A percentile compares a stretch with the other conserved stretches of the same genome.
These are phyloP conservation scores for Vanrija sp. DNA, from an alignment of 1,284 basidiomycete genomes.

Conservation along the genomic window DNA sequence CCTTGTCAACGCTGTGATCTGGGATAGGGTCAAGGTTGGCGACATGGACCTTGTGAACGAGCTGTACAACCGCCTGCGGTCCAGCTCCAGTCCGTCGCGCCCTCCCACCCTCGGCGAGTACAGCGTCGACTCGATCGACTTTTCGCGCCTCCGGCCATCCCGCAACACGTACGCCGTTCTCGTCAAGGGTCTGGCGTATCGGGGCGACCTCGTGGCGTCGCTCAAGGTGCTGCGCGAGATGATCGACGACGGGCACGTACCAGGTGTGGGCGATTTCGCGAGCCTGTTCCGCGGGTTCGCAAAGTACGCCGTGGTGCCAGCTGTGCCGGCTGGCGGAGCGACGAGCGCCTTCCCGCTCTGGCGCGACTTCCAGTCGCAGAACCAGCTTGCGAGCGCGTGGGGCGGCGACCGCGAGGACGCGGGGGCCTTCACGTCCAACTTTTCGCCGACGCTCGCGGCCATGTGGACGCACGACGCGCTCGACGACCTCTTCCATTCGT, in stretches of 20 bases:
- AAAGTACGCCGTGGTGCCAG: slow-evolving; percentile 41
- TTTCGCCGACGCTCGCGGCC: neutral
- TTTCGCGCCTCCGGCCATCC: slow-evolving; percentile 55
- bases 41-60: slow-evolving; percentile 57
- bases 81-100: neutral
- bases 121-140: neutral
- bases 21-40: slow-evolving; percentile 42
- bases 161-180: slow-evolving; percentile 64
- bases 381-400: slow-evolving; percentile 3
- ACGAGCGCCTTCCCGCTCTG: slow-evolving; percentile 10
- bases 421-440: slow-evolving; percentile 8
- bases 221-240: slow-evolving; percentile 67
- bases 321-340: slow-evolving; percentile 9
- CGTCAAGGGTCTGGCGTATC: slow-evolving; percentile 64
- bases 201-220: slow-evolving; percentile 61
- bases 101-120: slow-evolving; percentile 32
- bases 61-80: slow-evolving; percentile 57
- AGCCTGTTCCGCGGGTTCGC: slow-evolving; percentile 72
- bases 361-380: neutral
- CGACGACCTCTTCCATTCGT: slow-evolving; percentile 28
- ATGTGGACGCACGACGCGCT: slow-evolving; percentile 31
- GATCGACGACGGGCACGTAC: slow-evolving; percentile 50
- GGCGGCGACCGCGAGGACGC: neutral
- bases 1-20: slow-evolving; percentile 54
- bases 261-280: slow-evolving; percentile 54